phyloP scores from a whole-genome alignment of 2,329 filamentous ascomycete genomes.

The Talaromyces piceae region DNA sequence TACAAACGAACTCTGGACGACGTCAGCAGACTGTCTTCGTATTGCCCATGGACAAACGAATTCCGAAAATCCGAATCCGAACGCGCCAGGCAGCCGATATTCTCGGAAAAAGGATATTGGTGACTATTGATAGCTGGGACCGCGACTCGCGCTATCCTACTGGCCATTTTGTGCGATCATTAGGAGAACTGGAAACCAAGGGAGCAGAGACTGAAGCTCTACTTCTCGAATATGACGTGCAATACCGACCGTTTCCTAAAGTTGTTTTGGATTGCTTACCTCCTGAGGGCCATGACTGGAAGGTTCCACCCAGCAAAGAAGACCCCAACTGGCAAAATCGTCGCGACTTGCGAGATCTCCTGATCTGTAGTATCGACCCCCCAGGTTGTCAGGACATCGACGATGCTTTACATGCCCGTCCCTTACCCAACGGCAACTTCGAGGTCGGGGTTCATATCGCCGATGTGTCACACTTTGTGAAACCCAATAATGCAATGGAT shows the following conservation, averaged over 20 bases:
- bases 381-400: constrained; percentile 97
- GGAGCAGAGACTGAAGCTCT: constrained; percentile 96
- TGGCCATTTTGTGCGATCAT: constrained; percentile 85
- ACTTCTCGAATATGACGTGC: constrained; percentile 90
- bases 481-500: constrained; percentile 96
- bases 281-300: constrained; percentile 87
- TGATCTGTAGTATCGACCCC: constrained; percentile 97
- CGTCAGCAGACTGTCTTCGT: constrained; percentile 91
- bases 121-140: constrained; percentile 94
- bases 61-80: constrained; percentile 89
- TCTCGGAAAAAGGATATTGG: constrained; percentile 81
- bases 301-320: constrained; percentile 68
- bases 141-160: constrained; percentile 85
- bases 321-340: constrained; percentile 83
- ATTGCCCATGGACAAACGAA: constrained; percentile 94
- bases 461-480: constrained; percentile 98
- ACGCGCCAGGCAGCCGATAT: constrained; percentile 86
- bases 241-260: constrained; percentile 95
- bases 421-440: constrained; percentile 83
- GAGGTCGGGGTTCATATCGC: constrained; percentile 98
- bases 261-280: constrained; percentile 91
- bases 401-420: constrained; percentile 82
- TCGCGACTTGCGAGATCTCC: constrained; percentile 71
- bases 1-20: constrained; percentile 65
- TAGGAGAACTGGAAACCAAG: constrained; percentile 92